Evolutionary conservation across 2,329 filamentous ascomycete genomes (phyloP), one percentile per base, ranked within the genome.

Genomic region (Fusarium globosum): DNA sequence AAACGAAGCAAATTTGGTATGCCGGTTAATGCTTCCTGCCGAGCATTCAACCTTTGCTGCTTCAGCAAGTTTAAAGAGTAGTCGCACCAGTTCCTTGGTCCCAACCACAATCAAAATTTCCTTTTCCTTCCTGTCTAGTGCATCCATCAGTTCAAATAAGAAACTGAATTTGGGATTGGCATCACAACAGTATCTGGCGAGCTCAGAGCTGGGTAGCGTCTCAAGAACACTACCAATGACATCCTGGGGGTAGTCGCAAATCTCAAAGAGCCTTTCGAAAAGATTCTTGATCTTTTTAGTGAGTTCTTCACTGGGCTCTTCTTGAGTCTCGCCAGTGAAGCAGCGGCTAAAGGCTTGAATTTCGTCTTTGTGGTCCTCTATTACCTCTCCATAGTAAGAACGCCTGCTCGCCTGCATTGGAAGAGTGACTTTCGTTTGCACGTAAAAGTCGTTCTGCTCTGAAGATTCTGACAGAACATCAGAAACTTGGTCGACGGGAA

Each of bases 131-230:
- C 81, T 79, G 76, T 26, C 86, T 81, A 36, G 91, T 77, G 7
- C 51, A 18, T 65, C 39, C 65, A 74, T 53, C 9, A 92, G 81
- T 69, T 90, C 88, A 49, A 84, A 86, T 11, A 91, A 75, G 72
- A 92, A 92, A 38, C 85, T 86, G 73, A 88, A 89, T 73, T 92
- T 92, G 61, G 88, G 82, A 78, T 90, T 91, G 15, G 88, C 86
- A 59, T 86, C 86, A 62, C 86, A 84, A 4, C 86, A 85, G 71
- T 89, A 88, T 75, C 86, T 90, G 73, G 86, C 85, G 60, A 85
- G 81, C 28, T 86, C 83, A 8, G 79, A 76, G 13, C 83, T 75
- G 6, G 83, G 79, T 62, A 88, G 68, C 7, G 75, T 71, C 30
- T 81, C 80, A 18, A 84, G 76, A 6, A 80, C 77, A 13, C 87